phyloP scores from a whole-genome alignment of 208 protist species.

The Trypanosomatidae sp. region DNA sequence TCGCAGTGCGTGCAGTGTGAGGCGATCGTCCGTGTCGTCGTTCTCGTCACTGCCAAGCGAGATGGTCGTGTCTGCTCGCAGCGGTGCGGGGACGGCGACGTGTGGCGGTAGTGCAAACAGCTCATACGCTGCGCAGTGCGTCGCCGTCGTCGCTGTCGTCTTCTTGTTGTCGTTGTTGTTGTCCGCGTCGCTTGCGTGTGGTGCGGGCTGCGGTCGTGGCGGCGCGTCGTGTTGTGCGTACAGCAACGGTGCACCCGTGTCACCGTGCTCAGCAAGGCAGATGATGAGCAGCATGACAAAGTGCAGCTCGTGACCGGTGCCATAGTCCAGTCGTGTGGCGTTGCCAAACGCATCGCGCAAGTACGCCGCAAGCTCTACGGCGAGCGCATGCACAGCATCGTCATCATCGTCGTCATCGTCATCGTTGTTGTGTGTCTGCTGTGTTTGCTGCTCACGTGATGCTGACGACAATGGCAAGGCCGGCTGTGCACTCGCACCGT shows the following conservation, averaged over 20 bases:
- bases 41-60: no score
- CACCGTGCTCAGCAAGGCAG: slow-evolving; percentile 62
- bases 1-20: slow-evolving; percentile 24
- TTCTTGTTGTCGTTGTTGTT: no score
- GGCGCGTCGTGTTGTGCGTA: slow-evolving; percentile 8
- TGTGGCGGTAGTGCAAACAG: neutral
- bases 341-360: slow-evolving; percentile 93
- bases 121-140: no score
- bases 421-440: neutral
- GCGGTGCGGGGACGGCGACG: slow-evolving; percentile 13
- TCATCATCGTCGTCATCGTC: neutral
- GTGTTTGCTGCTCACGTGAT: neutral
- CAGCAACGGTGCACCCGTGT: slow-evolving; percentile 38
- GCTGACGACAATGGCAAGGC: neutral
- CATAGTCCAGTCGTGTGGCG: slow-evolving; percentile 96
- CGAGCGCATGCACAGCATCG: slow-evolving; percentile 12
- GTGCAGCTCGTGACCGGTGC: slow-evolving; percentile 97
- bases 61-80: no score
- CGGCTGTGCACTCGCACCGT: neutral
- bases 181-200: neutral
- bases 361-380: slow-evolving; percentile 85
- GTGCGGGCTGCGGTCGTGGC: slow-evolving; percentile 15
- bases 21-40: slow-evolving; percentile 3
- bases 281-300: slow-evolving; percentile 93
- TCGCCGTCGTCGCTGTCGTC: neutral